These are phyloP conservation scores for Emergomyces orientalis DNA, from an alignment of 2,329 filamentous ascomycete species.

Conservation along the genomic window DNA sequence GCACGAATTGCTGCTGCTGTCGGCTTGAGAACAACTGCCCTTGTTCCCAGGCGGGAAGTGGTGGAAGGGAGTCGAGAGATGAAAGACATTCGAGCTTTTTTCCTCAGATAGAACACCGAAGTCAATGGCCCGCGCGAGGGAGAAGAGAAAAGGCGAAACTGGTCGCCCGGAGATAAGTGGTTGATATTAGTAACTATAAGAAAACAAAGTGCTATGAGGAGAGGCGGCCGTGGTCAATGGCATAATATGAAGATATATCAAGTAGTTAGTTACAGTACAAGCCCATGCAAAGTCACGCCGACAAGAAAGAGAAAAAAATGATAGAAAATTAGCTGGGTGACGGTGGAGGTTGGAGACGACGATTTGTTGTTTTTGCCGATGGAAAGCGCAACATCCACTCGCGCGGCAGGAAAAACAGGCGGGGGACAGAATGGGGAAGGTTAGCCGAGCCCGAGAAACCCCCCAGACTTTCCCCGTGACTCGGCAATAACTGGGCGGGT, in stretches of 20 bases:
- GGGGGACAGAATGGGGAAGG: not conserved
- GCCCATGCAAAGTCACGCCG: too few species aligned
- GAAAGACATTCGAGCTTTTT: constrained; percentile 11
- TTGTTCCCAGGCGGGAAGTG: constrained; percentile 14
- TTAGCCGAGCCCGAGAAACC: not conserved
- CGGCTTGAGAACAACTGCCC: constrained; percentile 13
- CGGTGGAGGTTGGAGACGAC: not conserved
- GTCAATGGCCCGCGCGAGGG: too few species aligned
- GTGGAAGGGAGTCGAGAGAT: constrained; percentile 14
- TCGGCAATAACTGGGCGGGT: not conserved
- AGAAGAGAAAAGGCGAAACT: too few species aligned
- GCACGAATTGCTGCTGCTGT: constrained; percentile 7
- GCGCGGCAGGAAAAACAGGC: not conserved
- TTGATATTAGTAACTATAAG: too few species aligned
- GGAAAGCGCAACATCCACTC: constrained; percentile 9
- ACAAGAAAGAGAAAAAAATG: too few species aligned
- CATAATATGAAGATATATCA: not conserved
- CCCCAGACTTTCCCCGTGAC: too few species aligned
- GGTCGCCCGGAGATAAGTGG: too few species aligned
- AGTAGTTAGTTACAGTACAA: not conserved
- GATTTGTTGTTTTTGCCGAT: constrained; percentile 9
- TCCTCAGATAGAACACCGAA: not conserved
- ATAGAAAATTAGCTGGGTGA: not conserved
- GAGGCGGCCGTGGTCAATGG: not conserved
- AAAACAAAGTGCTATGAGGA: too few species aligned